Evolutionary conservation across 2,329 filamentous ascomycete species (phyloP).

Genomic region (Zymoseptoria pseudotritici): DNA sequence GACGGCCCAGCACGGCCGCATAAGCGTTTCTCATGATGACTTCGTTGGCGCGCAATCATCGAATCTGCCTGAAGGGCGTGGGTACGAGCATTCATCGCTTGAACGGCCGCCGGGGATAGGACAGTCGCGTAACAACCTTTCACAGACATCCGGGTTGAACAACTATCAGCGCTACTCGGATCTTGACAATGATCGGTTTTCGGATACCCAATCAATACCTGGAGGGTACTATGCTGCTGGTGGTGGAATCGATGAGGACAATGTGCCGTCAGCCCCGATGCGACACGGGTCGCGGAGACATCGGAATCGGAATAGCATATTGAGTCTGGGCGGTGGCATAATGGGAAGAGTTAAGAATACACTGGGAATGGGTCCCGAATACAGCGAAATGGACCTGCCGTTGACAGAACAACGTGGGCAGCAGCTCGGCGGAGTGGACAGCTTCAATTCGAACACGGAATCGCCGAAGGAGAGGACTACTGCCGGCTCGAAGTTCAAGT

Average conservation of each 20-base stretch:
- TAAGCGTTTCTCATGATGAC: slow-evolving; percentile 89
- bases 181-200: slow-evolving; percentile 73
- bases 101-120: slow-evolving; percentile 33
- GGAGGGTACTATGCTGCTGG: slow-evolving; percentile 66
- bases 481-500: slow-evolving; percentile 76
- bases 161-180: slow-evolving; percentile 93
- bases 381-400: slow-evolving; percentile 97
- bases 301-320: slow-evolving; percentile 73
- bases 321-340: slow-evolving; percentile 78
- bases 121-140: slow-evolving; percentile 43
- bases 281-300: slow-evolving; percentile 42
- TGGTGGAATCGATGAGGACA: slow-evolving; percentile 51
- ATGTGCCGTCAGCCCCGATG: slow-evolving; percentile 41
- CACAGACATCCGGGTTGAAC: slow-evolving; percentile 72
- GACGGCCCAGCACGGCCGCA: slow-evolving; percentile 54
- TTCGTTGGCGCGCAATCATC: slow-evolving; percentile 62
- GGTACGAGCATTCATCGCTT: slow-evolving; percentile 29
- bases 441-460: slow-evolving; percentile 11
- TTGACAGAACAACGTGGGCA: slow-evolving; percentile 66
- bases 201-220: slow-evolving; percentile 43
- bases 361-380: slow-evolving; percentile 76
- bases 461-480: slow-evolving; percentile 42
- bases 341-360: slow-evolving; percentile 83
- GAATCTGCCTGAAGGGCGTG: slow-evolving; percentile 41
- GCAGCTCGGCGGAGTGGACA: slow-evolving; percentile 6